Conservation (phyloP, 768 basidiomycete species). For the Cystoderma amianthinum region DNA sequence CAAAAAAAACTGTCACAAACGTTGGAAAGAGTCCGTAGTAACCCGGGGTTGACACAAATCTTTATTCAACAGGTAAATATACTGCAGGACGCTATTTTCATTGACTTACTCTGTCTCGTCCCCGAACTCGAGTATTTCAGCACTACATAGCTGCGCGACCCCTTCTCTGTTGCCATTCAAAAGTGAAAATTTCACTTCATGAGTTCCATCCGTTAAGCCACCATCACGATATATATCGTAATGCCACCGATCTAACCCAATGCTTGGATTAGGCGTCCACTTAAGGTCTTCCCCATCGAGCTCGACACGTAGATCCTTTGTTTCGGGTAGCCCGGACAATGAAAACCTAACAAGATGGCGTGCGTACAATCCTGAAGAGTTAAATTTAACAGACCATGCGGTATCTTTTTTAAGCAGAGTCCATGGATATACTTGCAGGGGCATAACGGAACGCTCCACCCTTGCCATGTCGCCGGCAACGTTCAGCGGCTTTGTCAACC, state of each 20-base stretch:
- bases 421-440: slow-evolving; percentile 73
- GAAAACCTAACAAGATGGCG: slow-evolving; percentile 65
- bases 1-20: slow-evolving; percentile 28
- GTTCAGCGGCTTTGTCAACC: slow-evolving; percentile 42
- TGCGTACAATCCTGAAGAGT: slow-evolving; percentile 56
- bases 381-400: slow-evolving; percentile 56
- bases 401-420: slow-evolving; percentile 53
- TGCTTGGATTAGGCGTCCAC: slow-evolving; percentile 49
- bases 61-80: no score
- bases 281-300: slow-evolving; percentile 54
- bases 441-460: slow-evolving; percentile 68
- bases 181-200: slow-evolving; percentile 54
- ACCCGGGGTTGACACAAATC: slow-evolving; percentile 52
- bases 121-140: slow-evolving; percentile 71
- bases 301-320: slow-evolving; percentile 44
- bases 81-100: no score
- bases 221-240: slow-evolving; percentile 49
- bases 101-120: slow-evolving; percentile 46
- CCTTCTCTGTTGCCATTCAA: slow-evolving; percentile 39
- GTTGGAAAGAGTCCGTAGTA: slow-evolving; percentile 71
- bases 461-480: slow-evolving; percentile 16
- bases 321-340: slow-evolving; percentile 58
- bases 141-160: slow-evolving; percentile 68
- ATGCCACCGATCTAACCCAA: slow-evolving; percentile 72
- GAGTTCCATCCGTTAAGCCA: slow-evolving; percentile 40